Percentiles rank a stretch among this genome's conserved stretches.
Evolutionary conservation across 495 filamentous ascomycete genomes (phyloP).

Genomic region (Podospora pseudopauciseta): DNA sequence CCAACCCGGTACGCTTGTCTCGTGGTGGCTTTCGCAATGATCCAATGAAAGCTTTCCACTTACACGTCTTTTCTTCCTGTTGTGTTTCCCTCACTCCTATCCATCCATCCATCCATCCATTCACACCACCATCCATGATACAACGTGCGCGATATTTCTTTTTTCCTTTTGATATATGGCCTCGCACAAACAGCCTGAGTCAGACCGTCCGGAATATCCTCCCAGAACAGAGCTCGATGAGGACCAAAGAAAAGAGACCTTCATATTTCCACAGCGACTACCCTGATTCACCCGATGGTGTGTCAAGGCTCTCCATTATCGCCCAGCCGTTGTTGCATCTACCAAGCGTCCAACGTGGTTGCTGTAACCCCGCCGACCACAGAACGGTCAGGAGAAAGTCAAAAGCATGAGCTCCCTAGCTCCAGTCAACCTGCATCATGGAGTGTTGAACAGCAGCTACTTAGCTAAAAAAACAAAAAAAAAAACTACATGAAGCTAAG

Average conservation of each 20-base stretch:
- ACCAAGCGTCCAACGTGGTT: background rate
- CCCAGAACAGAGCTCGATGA: background rate
- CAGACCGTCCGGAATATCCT: background rate
- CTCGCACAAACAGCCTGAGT: background rate
- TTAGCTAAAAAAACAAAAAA: background rate
- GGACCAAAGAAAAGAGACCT: background rate
- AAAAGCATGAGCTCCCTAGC: background rate
- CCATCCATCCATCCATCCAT: background rate
- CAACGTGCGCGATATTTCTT: background rate
- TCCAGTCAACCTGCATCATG: background rate
- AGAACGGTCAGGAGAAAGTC: background rate
- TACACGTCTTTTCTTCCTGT: background rate
- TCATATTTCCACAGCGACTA: background rate
- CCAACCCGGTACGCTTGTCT: background rate
- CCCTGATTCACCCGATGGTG: background rate
- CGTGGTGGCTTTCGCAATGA: background rate
- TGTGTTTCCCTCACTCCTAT: background rate
- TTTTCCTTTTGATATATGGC: background rate
- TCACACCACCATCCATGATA: background rate
- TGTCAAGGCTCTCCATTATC: background rate
- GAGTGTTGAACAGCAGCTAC: background rate
- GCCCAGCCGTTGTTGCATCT: background rate
- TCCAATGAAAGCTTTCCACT: background rate
- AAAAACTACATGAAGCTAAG: background rate
- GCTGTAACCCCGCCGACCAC: background rate